Evolutionary conservation across 805 yeast species (phyloP).

Genomic region (Candida sithepensis): DNA sequence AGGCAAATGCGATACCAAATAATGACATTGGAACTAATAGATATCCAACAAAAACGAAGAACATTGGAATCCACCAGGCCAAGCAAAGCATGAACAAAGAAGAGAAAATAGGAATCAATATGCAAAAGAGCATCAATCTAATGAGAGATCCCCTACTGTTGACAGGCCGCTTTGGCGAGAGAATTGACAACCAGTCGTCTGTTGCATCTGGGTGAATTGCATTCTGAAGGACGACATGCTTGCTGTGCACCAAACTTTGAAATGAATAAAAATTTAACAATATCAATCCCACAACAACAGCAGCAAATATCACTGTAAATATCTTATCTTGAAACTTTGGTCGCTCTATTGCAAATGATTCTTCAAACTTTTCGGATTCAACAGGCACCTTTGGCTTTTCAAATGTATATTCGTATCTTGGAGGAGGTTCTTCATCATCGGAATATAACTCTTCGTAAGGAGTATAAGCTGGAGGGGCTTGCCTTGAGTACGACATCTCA

Average conservation of each 20-base stretch:
- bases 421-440: conserved; percentile 22
- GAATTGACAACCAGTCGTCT: conserved; percentile 3
- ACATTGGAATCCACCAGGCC: conserved; percentile 27
- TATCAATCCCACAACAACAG: conserved; percentile 14
- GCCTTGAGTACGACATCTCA: conserved; percentile 2
- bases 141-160: conserved; percentile 5
- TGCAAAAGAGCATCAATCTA: conserved; percentile 10
- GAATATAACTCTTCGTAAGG: conserved; percentile 12
- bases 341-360: conserved; percentile 59
- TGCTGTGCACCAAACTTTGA: conserved; percentile 9
- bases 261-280: conserved; percentile 11
- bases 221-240: conserved; percentile 1
- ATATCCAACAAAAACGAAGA: conserved; percentile 28
- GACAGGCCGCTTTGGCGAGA: conserved; percentile 1
- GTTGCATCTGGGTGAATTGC: not conserved
- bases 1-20: conserved; percentile 20
- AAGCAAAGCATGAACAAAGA: conserved; percentile 19
- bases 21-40: conserved; percentile 25
- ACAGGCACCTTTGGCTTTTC: conserved; percentile 30
- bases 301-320: conserved; percentile 49
- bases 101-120: conserved; percentile 20
- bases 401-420: conserved; percentile 28
- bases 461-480: conserved; percentile 19
- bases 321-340: conserved; percentile 73
- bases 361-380: conserved; percentile 47